phyloP scores from a whole-genome alignment of 805 yeast species.

The Sporopachydermia lactativora region DNA sequence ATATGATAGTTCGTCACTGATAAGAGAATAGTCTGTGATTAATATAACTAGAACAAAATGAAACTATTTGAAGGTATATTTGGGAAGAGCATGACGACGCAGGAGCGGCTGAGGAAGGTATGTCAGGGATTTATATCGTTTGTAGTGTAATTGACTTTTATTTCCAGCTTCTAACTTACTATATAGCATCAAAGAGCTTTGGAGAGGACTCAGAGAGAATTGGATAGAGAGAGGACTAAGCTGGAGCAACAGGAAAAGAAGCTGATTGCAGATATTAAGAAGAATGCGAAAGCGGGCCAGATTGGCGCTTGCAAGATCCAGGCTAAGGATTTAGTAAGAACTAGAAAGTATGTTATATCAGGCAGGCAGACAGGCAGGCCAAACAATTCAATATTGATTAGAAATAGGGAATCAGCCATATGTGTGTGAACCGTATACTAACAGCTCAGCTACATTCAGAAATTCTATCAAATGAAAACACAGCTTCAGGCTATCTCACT shows the following conservation, averaged over 20 bases:
- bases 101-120: slow-evolving; percentile 75
- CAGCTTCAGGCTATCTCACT: slow-evolving; percentile 90
- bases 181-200: slow-evolving; percentile 77
- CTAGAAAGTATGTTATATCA: slow-evolving; percentile 38
- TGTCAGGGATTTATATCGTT: slow-evolving; percentile 9
- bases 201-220: slow-evolving; percentile 87
- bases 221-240: slow-evolving; percentile 76
- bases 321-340: slow-evolving; percentile 88
- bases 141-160: slow-evolving; percentile 1
- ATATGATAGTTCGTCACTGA: too few relatives aligned
- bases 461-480: slow-evolving; percentile 87
- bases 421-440: background rate
- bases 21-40: too few relatives aligned
- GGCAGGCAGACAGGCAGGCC: too few relatives aligned
- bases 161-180: slow-evolving; percentile 3
- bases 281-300: slow-evolving; percentile 84
- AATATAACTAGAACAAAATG: too few relatives aligned
- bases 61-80: slow-evolving; percentile 85
- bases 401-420: too few relatives aligned
- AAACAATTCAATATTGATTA: too few relatives aligned
- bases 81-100: slow-evolving; percentile 89
- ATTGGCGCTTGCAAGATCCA: slow-evolving; percentile 82
- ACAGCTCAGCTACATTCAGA: slow-evolving; percentile 39
- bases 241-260: slow-evolving; percentile 88
- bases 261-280: slow-evolving; percentile 72